Evolutionary conservation across 129 eudicot genomes (phyloP).

Genomic region (Pseudognaphalium luteoalbum): DNA sequence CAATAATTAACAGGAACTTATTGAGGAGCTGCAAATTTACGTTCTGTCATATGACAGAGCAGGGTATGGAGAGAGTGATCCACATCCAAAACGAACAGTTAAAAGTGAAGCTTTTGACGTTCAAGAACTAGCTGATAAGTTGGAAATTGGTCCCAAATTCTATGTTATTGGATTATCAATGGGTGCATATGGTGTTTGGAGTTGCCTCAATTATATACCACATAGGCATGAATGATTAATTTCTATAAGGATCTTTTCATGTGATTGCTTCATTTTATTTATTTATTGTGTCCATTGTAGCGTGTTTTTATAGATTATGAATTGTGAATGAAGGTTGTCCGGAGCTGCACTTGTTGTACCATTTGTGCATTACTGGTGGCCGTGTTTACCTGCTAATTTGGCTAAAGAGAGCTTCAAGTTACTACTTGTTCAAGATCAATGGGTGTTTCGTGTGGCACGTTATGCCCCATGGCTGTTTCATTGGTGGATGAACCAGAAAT

Average conservation of each 20-base stretch:
- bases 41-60: constrained; percentile 66
- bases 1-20: constrained; percentile 50
- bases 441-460: constrained; percentile 58
- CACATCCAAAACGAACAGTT: constrained; percentile 65
- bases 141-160: constrained; percentile 65
- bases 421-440: constrained; percentile 43
- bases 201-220: constrained; percentile 82
- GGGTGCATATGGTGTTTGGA: constrained; percentile 77
- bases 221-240: constrained; percentile 46
- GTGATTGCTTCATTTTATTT: not conserved
- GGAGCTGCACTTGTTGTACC: constrained; percentile 69
- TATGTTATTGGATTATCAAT: constrained; percentile 67
- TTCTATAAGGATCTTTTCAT: constrained; percentile 3
- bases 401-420: constrained; percentile 34
- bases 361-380: constrained; percentile 67
- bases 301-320: not conserved
- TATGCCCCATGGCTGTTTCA: constrained; percentile 63
- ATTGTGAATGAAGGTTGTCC: constrained; percentile 44
- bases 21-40: constrained; percentile 59
- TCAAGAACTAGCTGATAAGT: constrained; percentile 72
- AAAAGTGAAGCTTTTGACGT: constrained; percentile 82
- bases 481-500: constrained; percentile 75
- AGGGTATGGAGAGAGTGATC: constrained; percentile 92
- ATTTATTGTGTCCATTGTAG: constrained; percentile 13
- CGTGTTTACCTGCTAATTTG: constrained; percentile 45